phyloP scores from a whole-genome alignment of 2,329 filamentous ascomycete genomes.

The Myriosclerotinia curreyana region DNA sequence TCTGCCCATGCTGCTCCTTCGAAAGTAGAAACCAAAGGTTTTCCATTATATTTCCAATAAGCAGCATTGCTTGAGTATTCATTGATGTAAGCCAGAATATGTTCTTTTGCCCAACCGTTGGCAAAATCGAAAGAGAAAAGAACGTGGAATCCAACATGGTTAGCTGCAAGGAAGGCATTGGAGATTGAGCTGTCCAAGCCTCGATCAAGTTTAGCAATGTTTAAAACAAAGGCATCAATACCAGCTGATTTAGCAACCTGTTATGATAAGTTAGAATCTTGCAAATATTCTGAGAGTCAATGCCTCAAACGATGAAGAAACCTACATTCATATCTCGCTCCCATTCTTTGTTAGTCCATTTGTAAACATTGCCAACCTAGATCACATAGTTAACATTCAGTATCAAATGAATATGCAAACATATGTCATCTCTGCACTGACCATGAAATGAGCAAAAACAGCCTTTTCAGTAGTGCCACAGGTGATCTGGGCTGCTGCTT shows the following conservation, averaged over 20 bases:
- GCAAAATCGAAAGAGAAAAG: constrained; percentile 4
- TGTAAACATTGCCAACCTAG: constrained; percentile 5
- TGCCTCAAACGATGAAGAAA: background rate
- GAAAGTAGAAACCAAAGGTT: constrained; percentile 14
- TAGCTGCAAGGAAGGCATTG: background rate
- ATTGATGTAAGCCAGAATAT: background rate
- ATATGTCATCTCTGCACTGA: background rate
- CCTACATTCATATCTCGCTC: background rate
- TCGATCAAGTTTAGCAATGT: background rate
- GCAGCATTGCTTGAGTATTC: background rate
- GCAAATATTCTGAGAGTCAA: background rate
- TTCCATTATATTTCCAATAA: background rate
- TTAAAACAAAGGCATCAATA: constrained; percentile 1
- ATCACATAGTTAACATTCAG: background rate
- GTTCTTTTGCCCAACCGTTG: background rate
- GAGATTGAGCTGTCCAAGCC: background rate
- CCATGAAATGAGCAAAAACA: constrained; percentile 15
- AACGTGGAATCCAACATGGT: background rate
- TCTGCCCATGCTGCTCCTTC: background rate
- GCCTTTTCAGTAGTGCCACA: background rate
- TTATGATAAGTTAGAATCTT: background rate
- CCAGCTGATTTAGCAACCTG: background rate
- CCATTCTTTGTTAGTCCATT: background rate
- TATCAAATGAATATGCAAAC: background rate
- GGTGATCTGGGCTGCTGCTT: background rate